Evolutionary conservation across 2,329 filamentous ascomycete species (phyloP).

Genomic region (Cordyceps tenuipes): DNA sequence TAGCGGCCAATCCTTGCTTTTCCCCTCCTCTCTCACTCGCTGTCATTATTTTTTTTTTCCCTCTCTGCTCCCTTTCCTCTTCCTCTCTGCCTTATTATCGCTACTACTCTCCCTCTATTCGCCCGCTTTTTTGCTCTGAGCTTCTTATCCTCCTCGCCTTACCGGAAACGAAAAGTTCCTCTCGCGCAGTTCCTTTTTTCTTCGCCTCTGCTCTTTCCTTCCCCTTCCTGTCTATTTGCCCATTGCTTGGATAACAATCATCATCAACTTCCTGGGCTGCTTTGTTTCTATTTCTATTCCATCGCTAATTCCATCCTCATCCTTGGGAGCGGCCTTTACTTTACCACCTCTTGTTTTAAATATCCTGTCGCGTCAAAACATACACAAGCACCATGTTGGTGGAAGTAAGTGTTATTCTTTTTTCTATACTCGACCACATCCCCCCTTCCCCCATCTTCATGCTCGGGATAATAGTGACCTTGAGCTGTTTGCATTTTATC

Average conservation of each 20-base stretch:
- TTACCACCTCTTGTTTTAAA: background rate
- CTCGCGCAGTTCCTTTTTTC: background rate
- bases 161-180: slow-evolving; percentile 1
- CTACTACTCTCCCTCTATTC: background rate
- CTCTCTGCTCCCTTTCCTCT: background rate
- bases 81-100: background rate
- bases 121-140: background rate
- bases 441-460: slow-evolving; percentile 1
- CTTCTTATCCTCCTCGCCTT: background rate
- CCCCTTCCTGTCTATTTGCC: background rate
- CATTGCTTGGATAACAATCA: slow-evolving; percentile 3
- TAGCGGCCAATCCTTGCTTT: background rate
- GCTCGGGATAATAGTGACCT: slow-evolving; percentile 1
- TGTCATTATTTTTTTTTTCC: background rate
- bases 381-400: slow-evolving; percentile 24
- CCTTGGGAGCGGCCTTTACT: background rate
- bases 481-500: background rate
- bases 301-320: slow-evolving; percentile 2
- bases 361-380: background rate
- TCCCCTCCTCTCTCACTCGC: background rate
- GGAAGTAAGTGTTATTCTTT: slow-evolving; percentile 24
- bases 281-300: background rate
- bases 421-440: slow-evolving; percentile 11
- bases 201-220: background rate
- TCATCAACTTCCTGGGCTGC: background rate